A percentile compares a stretch with the other conserved stretches of the same genome.
Evolutionary conservation across 2,329 filamentous ascomycete species (phyloP).

Genomic region (Alternaria rosae): DNA sequence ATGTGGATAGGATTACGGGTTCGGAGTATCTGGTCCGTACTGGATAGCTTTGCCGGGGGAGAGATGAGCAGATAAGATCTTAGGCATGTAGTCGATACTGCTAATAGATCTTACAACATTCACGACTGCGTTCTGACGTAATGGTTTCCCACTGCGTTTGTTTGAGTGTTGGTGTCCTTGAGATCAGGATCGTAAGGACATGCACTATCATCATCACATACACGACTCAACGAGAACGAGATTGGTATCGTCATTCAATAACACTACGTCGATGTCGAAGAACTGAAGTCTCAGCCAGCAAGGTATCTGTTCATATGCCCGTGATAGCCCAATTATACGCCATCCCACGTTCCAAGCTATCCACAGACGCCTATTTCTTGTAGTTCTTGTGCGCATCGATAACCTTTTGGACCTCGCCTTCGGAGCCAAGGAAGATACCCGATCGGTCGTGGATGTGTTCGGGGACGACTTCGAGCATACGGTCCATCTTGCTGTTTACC

Average conservation of each 20-base stretch:
- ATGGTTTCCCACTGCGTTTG: not conserved
- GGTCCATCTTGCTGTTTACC: constrained; percentile 86
- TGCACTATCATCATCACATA: no score
- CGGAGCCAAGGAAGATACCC: constrained; percentile 95
- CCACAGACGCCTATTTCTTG: constrained; percentile 32
- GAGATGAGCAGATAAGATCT: constrained; percentile 15
- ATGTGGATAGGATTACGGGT: constrained; percentile 21
- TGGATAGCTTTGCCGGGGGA: constrained; percentile 22
- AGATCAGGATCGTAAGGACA: not conserved
- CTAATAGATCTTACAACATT: constrained; percentile 20
- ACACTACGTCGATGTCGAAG: not conserved
- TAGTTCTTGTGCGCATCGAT: constrained; percentile 78
- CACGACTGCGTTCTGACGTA: not conserved
- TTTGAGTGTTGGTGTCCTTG: not conserved
- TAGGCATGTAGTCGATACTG: constrained; percentile 28
- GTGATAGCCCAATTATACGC: not conserved
- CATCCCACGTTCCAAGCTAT: not conserved
- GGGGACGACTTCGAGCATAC: constrained; percentile 88
- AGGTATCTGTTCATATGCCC: not conserved
- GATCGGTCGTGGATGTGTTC: constrained; percentile 94
- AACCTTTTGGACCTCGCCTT: constrained; percentile 94
- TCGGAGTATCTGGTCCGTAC: constrained; percentile 20
- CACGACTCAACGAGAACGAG: not conserved
- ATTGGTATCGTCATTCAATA: constrained; percentile 7
- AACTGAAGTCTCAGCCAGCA: not conserved